phyloP scores from a whole-genome alignment of 1,284 basidiomycete species.

The Prillingera fragicola region DNA sequence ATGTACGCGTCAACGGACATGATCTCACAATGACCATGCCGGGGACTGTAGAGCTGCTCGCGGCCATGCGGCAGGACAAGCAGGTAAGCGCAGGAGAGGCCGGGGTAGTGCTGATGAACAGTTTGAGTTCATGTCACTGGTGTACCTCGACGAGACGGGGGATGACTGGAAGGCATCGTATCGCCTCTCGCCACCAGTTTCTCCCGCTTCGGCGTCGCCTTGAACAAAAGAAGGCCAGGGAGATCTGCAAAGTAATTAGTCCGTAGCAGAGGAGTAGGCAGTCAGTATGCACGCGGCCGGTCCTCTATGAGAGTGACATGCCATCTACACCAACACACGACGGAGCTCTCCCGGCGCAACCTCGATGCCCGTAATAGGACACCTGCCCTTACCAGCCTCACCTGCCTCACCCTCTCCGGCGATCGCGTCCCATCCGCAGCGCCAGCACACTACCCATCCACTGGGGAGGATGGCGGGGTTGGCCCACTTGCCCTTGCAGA shows the following conservation, averaged over 20 bases:
- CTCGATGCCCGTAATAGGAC: slow-evolving; percentile 78
- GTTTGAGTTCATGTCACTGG: slow-evolving; percentile 33
- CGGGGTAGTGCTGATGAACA: slow-evolving; percentile 6
- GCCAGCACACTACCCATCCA: slow-evolving; percentile 95
- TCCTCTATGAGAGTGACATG: not conserved
- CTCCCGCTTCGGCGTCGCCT: slow-evolving; percentile 6
- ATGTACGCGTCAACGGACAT: slow-evolving; percentile 30
- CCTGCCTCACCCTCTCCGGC: slow-evolving; percentile 53
- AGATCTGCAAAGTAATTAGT: not conserved
- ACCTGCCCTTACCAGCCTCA: slow-evolving; percentile 53
- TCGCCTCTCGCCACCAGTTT: slow-evolving; percentile 12
- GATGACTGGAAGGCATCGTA: slow-evolving; percentile 45
- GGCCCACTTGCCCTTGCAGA: slow-evolving; percentile 69
- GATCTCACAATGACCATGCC: slow-evolving; percentile 30
- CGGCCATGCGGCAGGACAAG: slow-evolving; percentile 25
- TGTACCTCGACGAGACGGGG: slow-evolving; percentile 32
- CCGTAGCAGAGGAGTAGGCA: not conserved
- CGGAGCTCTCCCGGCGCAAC: slow-evolving; percentile 73
- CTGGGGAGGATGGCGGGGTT: slow-evolving; percentile 88
- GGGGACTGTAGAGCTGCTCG: slow-evolving; percentile 29
- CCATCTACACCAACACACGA: slow-evolving; percentile 65
- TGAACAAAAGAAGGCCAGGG: not conserved
- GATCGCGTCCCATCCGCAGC: slow-evolving; percentile 80
- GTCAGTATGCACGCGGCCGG: not conserved
- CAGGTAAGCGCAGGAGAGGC: slow-evolving; percentile 21